Conservation (phyloP, 2,329 filamentous ascomycete species). For the Pseudogymnoascus sp. region DNA sequence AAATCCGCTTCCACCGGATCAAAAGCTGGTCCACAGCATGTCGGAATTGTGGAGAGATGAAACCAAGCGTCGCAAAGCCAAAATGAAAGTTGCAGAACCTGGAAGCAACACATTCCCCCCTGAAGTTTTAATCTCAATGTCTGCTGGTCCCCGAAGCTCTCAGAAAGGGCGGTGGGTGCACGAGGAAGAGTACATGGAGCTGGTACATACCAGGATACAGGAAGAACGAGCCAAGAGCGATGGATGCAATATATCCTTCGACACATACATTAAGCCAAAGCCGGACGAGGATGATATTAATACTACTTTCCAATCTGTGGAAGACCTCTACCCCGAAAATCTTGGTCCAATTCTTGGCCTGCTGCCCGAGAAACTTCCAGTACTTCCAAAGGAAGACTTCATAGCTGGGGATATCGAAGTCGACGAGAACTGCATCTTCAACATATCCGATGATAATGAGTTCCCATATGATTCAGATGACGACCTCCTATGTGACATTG, state of each 20-base stretch:
- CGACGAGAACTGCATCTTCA: conserved; percentile 53
- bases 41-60: conserved; percentile 90
- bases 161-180: conserved; percentile 84
- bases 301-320: conserved; percentile 74
- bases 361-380: conserved; percentile 19
- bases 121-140: conserved; percentile 82
- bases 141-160: conserved; percentile 67
- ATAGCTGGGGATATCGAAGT: conserved; percentile 37
- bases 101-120: conserved; percentile 70
- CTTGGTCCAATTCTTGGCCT: conserved; percentile 43
- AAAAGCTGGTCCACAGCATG: conserved; percentile 91
- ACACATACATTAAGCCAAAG: conserved; percentile 53
- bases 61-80: conserved; percentile 66
- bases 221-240: conserved; percentile 52
- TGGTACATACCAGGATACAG: conserved; percentile 55
- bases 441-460: conserved; percentile 37
- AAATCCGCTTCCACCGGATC: conserved; percentile 53
- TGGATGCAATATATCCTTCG: conserved; percentile 47
- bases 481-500: conserved; percentile 34
- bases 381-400: conserved; percentile 12
- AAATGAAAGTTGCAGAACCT: conserved; percentile 56
- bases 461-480: conserved; percentile 48
- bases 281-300: conserved; percentile 55
- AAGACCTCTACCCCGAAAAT: conserved; percentile 73
- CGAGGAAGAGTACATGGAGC: conserved; percentile 70